Evolutionary conservation across 768 basidiomycete genomes (phyloP).

Genomic region (Boletus pseudopeckii): DNA sequence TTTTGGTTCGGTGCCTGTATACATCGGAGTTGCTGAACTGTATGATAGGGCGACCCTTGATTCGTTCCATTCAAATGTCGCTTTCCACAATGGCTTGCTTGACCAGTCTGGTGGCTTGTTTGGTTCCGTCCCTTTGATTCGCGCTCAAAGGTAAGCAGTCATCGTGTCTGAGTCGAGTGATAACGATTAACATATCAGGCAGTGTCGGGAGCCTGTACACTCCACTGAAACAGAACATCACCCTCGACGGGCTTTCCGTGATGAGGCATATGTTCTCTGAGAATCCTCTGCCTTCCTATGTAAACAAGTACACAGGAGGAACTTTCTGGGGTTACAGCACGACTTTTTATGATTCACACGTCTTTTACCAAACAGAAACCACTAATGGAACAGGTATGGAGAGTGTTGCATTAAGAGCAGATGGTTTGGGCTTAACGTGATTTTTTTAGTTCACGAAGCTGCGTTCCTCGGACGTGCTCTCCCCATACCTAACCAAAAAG

Average conservation of each 20-base stretch:
- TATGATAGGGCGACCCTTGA: slow-evolving; percentile 7
- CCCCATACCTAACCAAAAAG: not conserved
- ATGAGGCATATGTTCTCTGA: slow-evolving; percentile 15
- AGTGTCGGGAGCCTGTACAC: slow-evolving; percentile 5
- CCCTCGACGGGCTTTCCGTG: slow-evolving; percentile 4
- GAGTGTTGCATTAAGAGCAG: too few species aligned
- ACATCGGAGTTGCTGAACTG: not conserved
- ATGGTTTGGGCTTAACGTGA: not conserved
- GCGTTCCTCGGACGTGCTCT: slow-evolving; percentile 14
- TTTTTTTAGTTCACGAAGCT: slow-evolving; percentile 9
- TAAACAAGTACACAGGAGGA: slow-evolving; percentile 3
- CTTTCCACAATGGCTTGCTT: slow-evolving; percentile 9
- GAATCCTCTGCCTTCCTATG: not conserved
- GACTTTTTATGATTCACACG: slow-evolving; percentile 8
- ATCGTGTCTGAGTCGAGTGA: not conserved
- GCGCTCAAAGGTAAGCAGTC: slow-evolving; percentile 12
- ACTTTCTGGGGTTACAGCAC: slow-evolving; percentile 13
- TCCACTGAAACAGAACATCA: not conserved
- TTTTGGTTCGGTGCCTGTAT: not conserved
- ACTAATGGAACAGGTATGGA: slow-evolving; percentile 8
- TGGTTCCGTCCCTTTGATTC: slow-evolving; percentile 12
- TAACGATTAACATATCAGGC: not conserved
- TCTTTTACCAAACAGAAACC: slow-evolving; percentile 14
- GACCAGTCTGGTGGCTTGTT: slow-evolving; percentile 6
- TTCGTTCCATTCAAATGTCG: slow-evolving; percentile 15